Base-by-base conservation (phyloP, 257 asterid species). In the Thymus quinquecostatus region DNA sequence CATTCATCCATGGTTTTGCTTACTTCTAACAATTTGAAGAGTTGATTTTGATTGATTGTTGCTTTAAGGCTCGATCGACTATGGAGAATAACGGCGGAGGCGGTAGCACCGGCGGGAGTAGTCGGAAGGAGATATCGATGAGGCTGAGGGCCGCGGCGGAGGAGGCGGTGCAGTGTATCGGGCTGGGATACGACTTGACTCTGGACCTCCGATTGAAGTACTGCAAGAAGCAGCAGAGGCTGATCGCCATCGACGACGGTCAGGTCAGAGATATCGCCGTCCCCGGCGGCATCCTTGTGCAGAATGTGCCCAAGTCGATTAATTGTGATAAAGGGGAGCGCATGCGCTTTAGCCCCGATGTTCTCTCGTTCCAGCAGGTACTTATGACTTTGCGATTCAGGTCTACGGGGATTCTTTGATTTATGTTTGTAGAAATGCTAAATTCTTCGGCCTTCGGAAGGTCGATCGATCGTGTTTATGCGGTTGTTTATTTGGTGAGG, bases 311-410 rank as follows among this genome's bases (percentile, higher is more conserved):
- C 7, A 84, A 79, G 75, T 77, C 91, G 12, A 89, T 89, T 28
- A 78, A 84, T 54, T 89, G 96, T 57, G 96, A 84, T 77, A 89
- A 89, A 80, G 96, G 96, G 61, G 96, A 89, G 66, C 96, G 94
- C 36, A 75, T 86, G 84, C 88, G 96, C 5, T 87, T 86, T 78
- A 83, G 89, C 75, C 82, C 96, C 48, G 96, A 89, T 66, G 86
- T 86, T 65, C 70, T 87, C 6, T 38, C 92, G 30, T 89, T 89
- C 78, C 96, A 89, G 83, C 88, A 89, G 96, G 96, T 89, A 78
- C 21, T 34, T 13, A 49, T 62, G 6, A 43, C 21, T 63, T 10
- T 11, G 27, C n/a, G 2, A 44, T 63, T 44, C 51, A 11, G 13
- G 40, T 41, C 1, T 10, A 6, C 38, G 51, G 66, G 47, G 32